These are phyloP conservation scores for Platismatia glauca DNA, from an alignment of 495 filamentous ascomycete genomes.

Conservation along the genomic window DNA sequence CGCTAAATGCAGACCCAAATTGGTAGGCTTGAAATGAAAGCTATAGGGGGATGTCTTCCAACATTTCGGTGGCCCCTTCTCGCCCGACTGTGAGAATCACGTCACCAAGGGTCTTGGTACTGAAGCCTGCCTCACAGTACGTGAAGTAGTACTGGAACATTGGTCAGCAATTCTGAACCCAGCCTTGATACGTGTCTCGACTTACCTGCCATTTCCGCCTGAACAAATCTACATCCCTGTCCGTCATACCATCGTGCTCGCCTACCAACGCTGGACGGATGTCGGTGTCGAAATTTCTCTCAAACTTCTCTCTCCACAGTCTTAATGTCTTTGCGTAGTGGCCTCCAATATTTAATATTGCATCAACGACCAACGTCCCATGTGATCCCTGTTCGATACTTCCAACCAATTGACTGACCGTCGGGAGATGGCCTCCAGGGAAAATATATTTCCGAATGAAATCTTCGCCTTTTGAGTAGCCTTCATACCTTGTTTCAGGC, in stretches of 20 bases:
- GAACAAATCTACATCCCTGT: slow-evolving; percentile 54
- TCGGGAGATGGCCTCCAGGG: slow-evolving; percentile 63
- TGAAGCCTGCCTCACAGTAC: slow-evolving; percentile 65
- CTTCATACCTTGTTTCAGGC: slow-evolving; percentile 46
- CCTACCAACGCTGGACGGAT: slow-evolving; percentile 46
- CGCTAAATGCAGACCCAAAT: slow-evolving; percentile 10
- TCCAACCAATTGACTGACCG: slow-evolving; percentile 51
- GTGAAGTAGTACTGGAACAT: slow-evolving; percentile 55
- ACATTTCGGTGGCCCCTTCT: slow-evolving; percentile 57
- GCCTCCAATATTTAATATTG: slow-evolving; percentile 57
- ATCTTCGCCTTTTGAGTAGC: slow-evolving; percentile 37
- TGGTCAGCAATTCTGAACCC: slow-evolving; percentile 2
- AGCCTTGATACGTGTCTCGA: neutral
- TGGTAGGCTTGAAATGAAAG: neutral
- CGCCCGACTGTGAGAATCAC: slow-evolving; percentile 57
- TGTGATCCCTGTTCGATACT: slow-evolving; percentile 49
- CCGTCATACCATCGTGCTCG: slow-evolving; percentile 46
- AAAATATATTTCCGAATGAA: slow-evolving; percentile 72
- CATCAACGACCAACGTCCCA: slow-evolving; percentile 52
- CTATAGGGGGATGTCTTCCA: slow-evolving; percentile 55
- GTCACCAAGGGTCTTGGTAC: slow-evolving; percentile 60
- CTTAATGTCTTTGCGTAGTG: slow-evolving; percentile 61
- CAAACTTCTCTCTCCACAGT: slow-evolving; percentile 58
- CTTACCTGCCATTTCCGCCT: slow-evolving; percentile 58
- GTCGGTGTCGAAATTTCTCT: slow-evolving; percentile 45